These are phyloP conservation scores for Cladorrhinum sp. DNA, from an alignment of 2,329 filamentous ascomycete genomes.

Conservation along the genomic window DNA sequence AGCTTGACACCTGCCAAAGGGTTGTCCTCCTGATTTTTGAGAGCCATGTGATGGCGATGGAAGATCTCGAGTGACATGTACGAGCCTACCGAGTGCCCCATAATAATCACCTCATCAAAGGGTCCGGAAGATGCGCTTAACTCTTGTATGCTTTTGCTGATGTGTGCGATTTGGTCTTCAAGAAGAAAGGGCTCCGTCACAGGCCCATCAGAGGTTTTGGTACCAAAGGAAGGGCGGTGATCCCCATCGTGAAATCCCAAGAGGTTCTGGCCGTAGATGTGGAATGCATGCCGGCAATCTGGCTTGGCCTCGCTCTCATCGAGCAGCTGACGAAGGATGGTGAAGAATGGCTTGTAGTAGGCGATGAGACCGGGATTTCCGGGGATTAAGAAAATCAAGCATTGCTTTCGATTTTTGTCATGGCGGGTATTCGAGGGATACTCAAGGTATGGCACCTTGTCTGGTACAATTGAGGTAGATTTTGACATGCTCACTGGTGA, in stretches of 20 bases:
- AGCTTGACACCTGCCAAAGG: conserved; percentile 40
- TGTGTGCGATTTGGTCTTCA: conserved; percentile 50
- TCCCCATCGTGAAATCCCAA: conserved; percentile 57
- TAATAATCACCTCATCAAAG: conserved; percentile 61
- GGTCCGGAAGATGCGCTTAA: conserved; percentile 30
- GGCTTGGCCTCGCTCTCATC: conserved; percentile 37
- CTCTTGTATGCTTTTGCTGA: conserved; percentile 39
- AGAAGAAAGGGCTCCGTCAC: conserved; percentile 45
- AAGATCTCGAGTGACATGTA: conserved; percentile 71
- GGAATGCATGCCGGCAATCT: conserved; percentile 39
- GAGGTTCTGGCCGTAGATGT: conserved; percentile 58
- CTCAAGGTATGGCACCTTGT: conserved; percentile 16
- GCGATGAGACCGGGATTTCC: conserved; percentile 74
- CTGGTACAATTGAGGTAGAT: neutral
- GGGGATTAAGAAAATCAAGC: conserved; percentile 68
- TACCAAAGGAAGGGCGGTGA: conserved; percentile 42
- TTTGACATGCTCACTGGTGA: neutral
- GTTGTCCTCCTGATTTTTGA: neutral
- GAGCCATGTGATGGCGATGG: conserved; percentile 49
- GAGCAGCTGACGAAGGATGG: conserved; percentile 53
- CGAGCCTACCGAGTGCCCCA: conserved; percentile 72
- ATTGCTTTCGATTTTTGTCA: conserved; percentile 11
- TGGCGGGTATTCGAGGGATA: conserved; percentile 15
- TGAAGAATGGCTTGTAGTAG: conserved; percentile 69
- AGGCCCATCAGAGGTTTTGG: conserved; percentile 29